Base-by-base conservation (phyloP, 1,284 basidiomycete genomes). In the Microbotryomycetes sp. region DNA sequence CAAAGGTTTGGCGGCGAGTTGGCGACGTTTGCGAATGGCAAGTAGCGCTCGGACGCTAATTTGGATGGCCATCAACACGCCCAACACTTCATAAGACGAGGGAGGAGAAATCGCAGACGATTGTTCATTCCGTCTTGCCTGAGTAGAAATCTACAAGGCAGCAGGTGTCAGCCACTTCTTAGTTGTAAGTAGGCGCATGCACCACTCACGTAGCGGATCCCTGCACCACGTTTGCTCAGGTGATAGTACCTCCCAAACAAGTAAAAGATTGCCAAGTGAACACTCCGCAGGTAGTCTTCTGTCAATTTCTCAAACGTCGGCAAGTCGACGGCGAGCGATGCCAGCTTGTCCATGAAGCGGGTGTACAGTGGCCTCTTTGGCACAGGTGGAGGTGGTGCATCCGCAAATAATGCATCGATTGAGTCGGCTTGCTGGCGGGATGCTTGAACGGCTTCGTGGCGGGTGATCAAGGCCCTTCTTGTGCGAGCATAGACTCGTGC, bases 241-340 rank as follows among this genome's bases (percentile, higher is more conserved):
- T 62, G 64, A 56, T 77, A 76, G 65, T 77, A 78, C 21, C 64
- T 65, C 1, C 76, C 76, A 15, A 72, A 73, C 23, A 78, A 61
- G 66, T 77, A 78, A 59, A 78, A 78, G 26, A 77, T 53, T 54
- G 76, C 73, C 27, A 78, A 66, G 59, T 78, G 76, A 0, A 76
- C 70, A 6, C 73, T 70, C 13, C 71, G 65, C 3, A 75, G 53
- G 56, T 75, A 74, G 21, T 72, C 68, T 18, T 71, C 67, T 21
- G 73, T 69, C 9, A 76, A 47, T 9, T 64, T 64, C 29, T 75
- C 74, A 48, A 75, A 67, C 23, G 70, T 59, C 4, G 75, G 76
- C 29, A 74, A 35, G 15, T 66, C 65, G 28, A 48, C 41, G 18
- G 60, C 60, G 18, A 60, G 2, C 18, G 56, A 26, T 4, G 54